A percentile compares a stretch with the other conserved stretches of the same genome.
These are phyloP conservation scores for Waitea zeae DNA, from an alignment of 1,284 basidiomycete genomes.

Conservation along the genomic window DNA sequence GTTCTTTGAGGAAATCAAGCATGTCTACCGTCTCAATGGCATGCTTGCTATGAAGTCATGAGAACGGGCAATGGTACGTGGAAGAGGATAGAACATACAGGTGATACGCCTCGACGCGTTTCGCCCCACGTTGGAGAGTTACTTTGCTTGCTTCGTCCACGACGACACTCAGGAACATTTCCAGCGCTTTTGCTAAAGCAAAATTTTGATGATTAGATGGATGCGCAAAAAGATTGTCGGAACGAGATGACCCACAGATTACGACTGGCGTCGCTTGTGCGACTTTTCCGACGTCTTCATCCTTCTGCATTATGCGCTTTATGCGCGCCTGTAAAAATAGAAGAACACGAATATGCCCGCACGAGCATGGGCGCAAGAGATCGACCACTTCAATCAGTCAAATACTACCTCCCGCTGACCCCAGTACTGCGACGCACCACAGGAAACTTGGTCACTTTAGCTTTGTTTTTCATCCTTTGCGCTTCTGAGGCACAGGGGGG, in stretches of 20 bases:
- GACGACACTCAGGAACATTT: constrained; percentile 83
- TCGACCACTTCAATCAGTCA: too few relatives aligned
- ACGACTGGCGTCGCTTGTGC: constrained; percentile 94
- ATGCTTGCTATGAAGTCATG: constrained; percentile 57
- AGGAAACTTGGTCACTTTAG: too few relatives aligned
- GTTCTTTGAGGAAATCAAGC: constrained; percentile 92
- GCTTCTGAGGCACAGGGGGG: too few relatives aligned
- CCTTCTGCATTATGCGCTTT: constrained; percentile 99
- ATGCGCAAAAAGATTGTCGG: constrained; percentile 1
- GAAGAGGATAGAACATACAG: constrained; percentile 42
- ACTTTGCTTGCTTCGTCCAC: constrained; percentile 78
- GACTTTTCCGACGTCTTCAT: constrained; percentile 98
- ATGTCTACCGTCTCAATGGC: constrained; percentile 80
- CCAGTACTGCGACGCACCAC: too few relatives aligned
- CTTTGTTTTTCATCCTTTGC: too few relatives aligned
- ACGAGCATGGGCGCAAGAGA: too few relatives aligned
- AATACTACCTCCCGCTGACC: too few relatives aligned
- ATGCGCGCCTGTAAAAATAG: constrained; percentile 98
- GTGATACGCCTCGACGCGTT: constrained; percentile 89
- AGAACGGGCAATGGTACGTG: neutral
- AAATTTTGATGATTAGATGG: neutral
- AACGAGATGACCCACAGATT: constrained; percentile 60
- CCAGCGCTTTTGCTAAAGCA: constrained; percentile 78
- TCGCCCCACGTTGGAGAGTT: constrained; percentile 65
- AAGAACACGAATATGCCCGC: too few relatives aligned